These are phyloP conservation scores for Xylaria castorea DNA, from an alignment of 495 filamentous ascomycete genomes.

Conservation along the genomic window DNA sequence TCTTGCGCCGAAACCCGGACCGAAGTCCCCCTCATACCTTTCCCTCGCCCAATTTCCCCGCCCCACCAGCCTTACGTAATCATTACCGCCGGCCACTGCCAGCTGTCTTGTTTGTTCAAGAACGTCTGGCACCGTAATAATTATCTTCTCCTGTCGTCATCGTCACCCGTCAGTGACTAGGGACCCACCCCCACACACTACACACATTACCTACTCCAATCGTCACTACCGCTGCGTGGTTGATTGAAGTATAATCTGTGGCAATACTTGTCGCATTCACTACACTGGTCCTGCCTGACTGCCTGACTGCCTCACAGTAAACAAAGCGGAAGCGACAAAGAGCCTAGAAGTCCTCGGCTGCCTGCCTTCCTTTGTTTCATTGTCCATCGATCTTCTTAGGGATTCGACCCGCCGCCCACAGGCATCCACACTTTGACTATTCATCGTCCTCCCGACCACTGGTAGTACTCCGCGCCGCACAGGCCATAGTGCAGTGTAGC, in stretches of 20 bases:
- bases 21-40: constrained; percentile 50
- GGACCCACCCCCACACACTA: constrained; percentile 29
- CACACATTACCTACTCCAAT: not conserved
- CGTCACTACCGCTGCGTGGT: constrained; percentile 10
- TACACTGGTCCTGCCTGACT: constrained; percentile 21
- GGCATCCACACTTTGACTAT: constrained; percentile 8
- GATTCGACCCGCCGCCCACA: constrained; percentile 34
- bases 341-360: constrained; percentile 18
- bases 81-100: constrained; percentile 36
- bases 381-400: constrained; percentile 33
- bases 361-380: constrained; percentile 35
- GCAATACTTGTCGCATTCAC: constrained; percentile 29
- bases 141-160: constrained; percentile 30
- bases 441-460: constrained; percentile 20
- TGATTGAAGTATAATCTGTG: constrained; percentile 27
- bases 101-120: constrained; percentile 38
- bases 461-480: constrained; percentile 35
- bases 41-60: constrained; percentile 44
- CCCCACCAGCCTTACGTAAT: constrained; percentile 42
- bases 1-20: constrained; percentile 58
- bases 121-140: constrained; percentile 27
- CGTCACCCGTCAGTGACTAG: not conserved
- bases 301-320: constrained; percentile 22
- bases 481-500: constrained; percentile 43
- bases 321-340: constrained; percentile 35